Conservation (phyloP, 352 stramenopile genomes). For the Globisporangium cystogenes region DNA sequence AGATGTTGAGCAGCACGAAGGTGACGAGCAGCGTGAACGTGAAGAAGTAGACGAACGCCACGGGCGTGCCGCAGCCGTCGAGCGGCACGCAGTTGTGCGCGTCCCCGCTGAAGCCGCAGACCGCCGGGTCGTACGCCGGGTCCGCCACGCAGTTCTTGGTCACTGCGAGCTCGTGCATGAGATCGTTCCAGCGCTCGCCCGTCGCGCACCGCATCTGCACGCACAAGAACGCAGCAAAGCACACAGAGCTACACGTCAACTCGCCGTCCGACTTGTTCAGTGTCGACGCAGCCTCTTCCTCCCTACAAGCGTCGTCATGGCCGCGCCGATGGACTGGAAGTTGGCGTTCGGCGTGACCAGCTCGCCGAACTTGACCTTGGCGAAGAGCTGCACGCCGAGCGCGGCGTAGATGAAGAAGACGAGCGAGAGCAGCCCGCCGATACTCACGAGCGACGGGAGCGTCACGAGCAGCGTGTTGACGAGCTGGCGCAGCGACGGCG, state of each 20-base stretch:
- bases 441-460: conserved; percentile 72
- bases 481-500: conserved; percentile 63
- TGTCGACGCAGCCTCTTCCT: conserved; percentile 3
- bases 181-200: conserved; percentile 83
- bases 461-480: conserved; percentile 81
- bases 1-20: conserved; percentile 85
- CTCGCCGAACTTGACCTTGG: conserved; percentile 46
- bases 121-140: conserved; percentile 22
- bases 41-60: conserved; percentile 63
- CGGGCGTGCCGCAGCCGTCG: conserved; percentile 40
- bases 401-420: conserved; percentile 88
- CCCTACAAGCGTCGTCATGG: conserved; percentile 70
- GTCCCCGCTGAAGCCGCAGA: conserved; percentile 39
- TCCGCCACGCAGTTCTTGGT: conserved; percentile 23
- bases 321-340: conserved; percentile 71
- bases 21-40: conserved; percentile 79
- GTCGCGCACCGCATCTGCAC: conserved; percentile 74
- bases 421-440: conserved; percentile 72
- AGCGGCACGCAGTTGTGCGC: conserved; percentile 32
- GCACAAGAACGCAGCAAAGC: neutral
- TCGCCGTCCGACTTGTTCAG: too few species aligned
- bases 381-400: conserved; percentile 83
- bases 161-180: conserved; percentile 71
- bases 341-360: conserved; percentile 70
- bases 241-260: too few species aligned